Conservation (phyloP, 1,139 yeast genomes). For the Hyphopichia pseudoburtonii region DNA sequence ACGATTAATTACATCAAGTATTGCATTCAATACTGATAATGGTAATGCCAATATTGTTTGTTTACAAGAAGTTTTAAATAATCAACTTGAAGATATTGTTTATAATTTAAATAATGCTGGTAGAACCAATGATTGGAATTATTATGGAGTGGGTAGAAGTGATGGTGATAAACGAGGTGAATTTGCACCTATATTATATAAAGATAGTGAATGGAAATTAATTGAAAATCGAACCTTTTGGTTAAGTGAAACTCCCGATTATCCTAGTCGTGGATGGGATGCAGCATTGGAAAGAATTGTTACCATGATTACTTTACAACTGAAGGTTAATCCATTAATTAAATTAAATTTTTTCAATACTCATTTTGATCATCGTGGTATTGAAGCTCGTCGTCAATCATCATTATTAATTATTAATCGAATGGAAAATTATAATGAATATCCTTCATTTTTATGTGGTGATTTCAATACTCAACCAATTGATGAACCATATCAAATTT, state of each 20-base stretch:
- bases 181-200: conserved; percentile 44
- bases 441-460: conserved; percentile 46
- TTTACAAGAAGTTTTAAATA: conserved; percentile 54
- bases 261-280: conserved; percentile 52
- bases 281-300: conserved; percentile 44
- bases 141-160: conserved; percentile 47
- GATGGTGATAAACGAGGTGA: conserved; percentile 49
- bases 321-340: conserved; percentile 19
- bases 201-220: conserved; percentile 33
- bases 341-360: conserved; percentile 51
- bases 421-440: conserved; percentile 36
- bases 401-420: conserved; percentile 46
- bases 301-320: conserved; percentile 34
- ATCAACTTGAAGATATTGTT: conserved; percentile 51
- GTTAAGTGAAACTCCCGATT: conserved; percentile 49
- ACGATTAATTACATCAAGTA: conserved; percentile 36
- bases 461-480: conserved; percentile 58
- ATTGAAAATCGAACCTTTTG: conserved; percentile 37
- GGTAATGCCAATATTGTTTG: conserved; percentile 43
- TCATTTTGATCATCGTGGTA: conserved; percentile 59
- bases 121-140: conserved; percentile 32
- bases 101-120: conserved; percentile 26
- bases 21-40: conserved; percentile 32
- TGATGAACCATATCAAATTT: conserved; percentile 48
- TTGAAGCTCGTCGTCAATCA: conserved; percentile 44